phyloP scores from a whole-genome alignment of 768 basidiomycete genomes.

The Lepiota brunneoincarnata region DNA sequence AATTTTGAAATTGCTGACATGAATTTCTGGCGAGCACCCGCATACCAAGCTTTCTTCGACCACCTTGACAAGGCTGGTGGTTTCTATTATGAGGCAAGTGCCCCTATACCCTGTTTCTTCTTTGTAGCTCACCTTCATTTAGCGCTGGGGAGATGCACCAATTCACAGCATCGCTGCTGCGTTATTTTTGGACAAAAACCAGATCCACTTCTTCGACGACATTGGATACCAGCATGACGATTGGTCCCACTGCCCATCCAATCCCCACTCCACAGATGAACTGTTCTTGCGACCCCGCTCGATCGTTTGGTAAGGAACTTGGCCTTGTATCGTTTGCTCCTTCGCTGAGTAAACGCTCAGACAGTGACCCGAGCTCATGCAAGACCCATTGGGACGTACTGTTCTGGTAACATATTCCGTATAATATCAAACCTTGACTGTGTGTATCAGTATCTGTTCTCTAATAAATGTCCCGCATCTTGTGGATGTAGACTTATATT shows the following conservation, averaged over 20 bases:
- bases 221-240: slow-evolving; percentile 83
- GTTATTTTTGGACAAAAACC: slow-evolving; percentile 65
- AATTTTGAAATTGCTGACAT: slow-evolving; percentile 77
- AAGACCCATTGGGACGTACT: slow-evolving; percentile 7
- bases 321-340: not conserved
- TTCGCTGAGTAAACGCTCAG: not conserved
- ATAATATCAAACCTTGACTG: no score
- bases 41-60: slow-evolving; percentile 66
- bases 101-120: slow-evolving; percentile 21
- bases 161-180: slow-evolving; percentile 83
- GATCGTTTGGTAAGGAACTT: slow-evolving; percentile 56
- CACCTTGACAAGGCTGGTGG: slow-evolving; percentile 61
- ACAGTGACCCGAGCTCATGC: slow-evolving; percentile 7
- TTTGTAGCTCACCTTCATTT: slow-evolving; percentile 29
- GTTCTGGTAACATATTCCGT: slow-evolving; percentile 10
- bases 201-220: slow-evolving; percentile 79
- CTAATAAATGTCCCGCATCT: no score
- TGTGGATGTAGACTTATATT: no score
- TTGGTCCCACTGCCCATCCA: slow-evolving; percentile 67
- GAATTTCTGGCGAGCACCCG: slow-evolving; percentile 62
- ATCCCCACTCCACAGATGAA: slow-evolving; percentile 40
- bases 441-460: no score
- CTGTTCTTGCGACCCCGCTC: slow-evolving; percentile 58
- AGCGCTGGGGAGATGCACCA: slow-evolving; percentile 87
- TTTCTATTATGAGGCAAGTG: slow-evolving; percentile 66